Conservation (phyloP, 352 stramenopile genomes). For the Phytophthora cajani region DNA sequence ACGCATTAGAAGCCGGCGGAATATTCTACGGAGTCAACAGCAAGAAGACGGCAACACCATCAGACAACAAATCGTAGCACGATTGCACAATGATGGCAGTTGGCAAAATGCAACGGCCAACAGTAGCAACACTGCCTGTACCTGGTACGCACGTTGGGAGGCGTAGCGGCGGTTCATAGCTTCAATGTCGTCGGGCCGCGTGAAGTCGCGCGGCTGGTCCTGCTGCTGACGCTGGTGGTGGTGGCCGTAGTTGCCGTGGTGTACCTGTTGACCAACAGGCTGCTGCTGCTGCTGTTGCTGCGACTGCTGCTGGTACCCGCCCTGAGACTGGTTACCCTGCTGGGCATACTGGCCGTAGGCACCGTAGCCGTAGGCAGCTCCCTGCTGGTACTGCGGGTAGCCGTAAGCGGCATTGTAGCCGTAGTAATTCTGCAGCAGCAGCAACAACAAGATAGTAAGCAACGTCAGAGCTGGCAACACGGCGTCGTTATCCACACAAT, state of each 20-base stretch:
- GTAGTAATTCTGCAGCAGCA: slow-evolving; percentile 56
- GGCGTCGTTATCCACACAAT: not conserved
- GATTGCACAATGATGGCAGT: not conserved
- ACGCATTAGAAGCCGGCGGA: slow-evolving; percentile 61
- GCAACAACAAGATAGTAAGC: not conserved
- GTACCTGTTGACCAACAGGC: slow-evolving; percentile 44
- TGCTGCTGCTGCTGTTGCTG: slow-evolving; percentile 13
- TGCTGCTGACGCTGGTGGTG: slow-evolving; percentile 38
- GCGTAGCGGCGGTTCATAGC: slow-evolving; percentile 83
- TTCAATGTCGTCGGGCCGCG: slow-evolving; percentile 73
- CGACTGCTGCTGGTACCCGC: slow-evolving; percentile 38
- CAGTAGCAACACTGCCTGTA: slow-evolving; percentile 41
- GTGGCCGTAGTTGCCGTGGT: slow-evolving; percentile 43
- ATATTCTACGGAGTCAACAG: slow-evolving; percentile 55
- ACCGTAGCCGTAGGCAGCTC: slow-evolving; percentile 54
- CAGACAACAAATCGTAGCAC: not conserved
- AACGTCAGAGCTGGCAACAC: slow-evolving; percentile 7
- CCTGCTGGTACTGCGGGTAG: slow-evolving; percentile 45
- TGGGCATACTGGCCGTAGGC: slow-evolving; percentile 63
- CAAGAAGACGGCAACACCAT: slow-evolving; percentile 6
- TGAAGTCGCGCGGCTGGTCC: slow-evolving; percentile 75
- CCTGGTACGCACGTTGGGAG: slow-evolving; percentile 81
- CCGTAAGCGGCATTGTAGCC: slow-evolving; percentile 63
- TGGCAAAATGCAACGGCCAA: slow-evolving; percentile 14
- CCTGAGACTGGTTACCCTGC: slow-evolving; percentile 47